Base-by-base conservation (phyloP, 306 rosid species). In the Cicer bijugum region DNA sequence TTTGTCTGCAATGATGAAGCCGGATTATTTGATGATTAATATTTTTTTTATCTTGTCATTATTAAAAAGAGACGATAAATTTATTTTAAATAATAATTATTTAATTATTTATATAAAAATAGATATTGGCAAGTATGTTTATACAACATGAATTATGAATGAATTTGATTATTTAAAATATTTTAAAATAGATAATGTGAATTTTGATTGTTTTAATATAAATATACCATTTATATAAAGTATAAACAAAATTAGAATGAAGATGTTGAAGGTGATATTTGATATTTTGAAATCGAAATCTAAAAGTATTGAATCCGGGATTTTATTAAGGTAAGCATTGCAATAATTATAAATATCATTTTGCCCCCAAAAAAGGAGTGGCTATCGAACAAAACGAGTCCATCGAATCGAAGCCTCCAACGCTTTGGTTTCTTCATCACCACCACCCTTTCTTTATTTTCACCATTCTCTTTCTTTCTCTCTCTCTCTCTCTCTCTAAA, bases 391-490 rank as follows among this genome's bases (percentile, higher is more conserved):
- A 67, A 81, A 84, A 45, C 71, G 81, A 83, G 82, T 79, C 81
- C 55, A 56, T 76, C 72, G 80, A 55, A 64, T 75, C 71, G 77
- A 48, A 68, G 19, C 71, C 56, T 64, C 71, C 56, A 81, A 60
- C 37, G 46, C 76, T 76, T 88, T 59, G 82, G 79, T 85, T 81
- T 86, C 87, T 82, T 76, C 88, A 84, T 82, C 86, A 40, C 87
- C 84, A 47, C 62, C 28, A 7, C 44, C 48, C 35, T 28, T 28
- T 28, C 35, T 28, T 28, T 28, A 28, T 28, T 28, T 28, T 28
- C 35, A 28, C 5, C 35, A 23, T 23, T 15, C 63, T 53, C 20
- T 17, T 1, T 17, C 17, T 17, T 1, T 59, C 78, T 37, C 4
- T 33, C 40, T 35, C 61, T 20, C 50, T 28, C 38, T 67, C 67